Conservation (phyloP, 2,329 filamentous ascomycete genomes). For the Neurospora sp. region DNA sequence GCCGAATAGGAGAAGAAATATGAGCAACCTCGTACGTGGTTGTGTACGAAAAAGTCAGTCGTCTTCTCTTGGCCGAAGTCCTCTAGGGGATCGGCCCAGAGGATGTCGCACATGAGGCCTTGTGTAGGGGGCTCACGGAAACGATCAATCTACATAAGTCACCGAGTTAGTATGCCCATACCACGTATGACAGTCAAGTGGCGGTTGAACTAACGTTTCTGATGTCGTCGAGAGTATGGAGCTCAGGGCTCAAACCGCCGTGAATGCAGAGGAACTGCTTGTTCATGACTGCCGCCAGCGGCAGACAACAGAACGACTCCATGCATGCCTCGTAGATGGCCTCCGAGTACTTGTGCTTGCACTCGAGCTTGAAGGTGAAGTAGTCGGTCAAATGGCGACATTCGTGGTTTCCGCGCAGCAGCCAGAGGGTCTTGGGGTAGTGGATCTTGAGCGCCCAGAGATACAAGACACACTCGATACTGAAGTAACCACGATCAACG, state of each 20-base stretch:
- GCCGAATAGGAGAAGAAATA: constrained; percentile 99
- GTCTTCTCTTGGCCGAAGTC: constrained; percentile 99
- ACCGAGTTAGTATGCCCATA: background rate
- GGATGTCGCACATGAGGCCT: constrained; percentile 97
- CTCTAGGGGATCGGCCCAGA: constrained; percentile 96
- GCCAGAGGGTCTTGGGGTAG: constrained; percentile 95
- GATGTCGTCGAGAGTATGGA: constrained; percentile 91
- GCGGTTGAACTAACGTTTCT: constrained; percentile 55
- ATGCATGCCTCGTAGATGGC: constrained; percentile 94
- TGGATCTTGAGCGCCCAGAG: constrained; percentile 98
- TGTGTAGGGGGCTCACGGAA: constrained; percentile 97
- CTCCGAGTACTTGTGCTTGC: constrained; percentile 99
- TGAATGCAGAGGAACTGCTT: constrained; percentile 99
- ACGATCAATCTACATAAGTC: constrained; percentile 67
- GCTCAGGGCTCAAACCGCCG: constrained; percentile 87
- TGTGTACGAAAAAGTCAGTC: constrained; percentile 94
- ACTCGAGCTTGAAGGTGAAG: constrained; percentile 99
- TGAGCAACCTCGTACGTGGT: constrained; percentile 95
- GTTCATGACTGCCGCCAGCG: constrained; percentile 96
- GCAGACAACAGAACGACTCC: constrained; percentile 92
- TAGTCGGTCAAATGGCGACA: constrained; percentile 98
- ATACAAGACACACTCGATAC: constrained; percentile 97
- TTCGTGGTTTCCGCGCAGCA: constrained; percentile 95
- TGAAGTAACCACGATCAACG: constrained; percentile 96
- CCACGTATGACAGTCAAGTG: background rate